Evolutionary conservation across 495 filamentous ascomycete species (phyloP), one percentile per base, ranked within the genome.

Genomic region (Penicillium salamii): DNA sequence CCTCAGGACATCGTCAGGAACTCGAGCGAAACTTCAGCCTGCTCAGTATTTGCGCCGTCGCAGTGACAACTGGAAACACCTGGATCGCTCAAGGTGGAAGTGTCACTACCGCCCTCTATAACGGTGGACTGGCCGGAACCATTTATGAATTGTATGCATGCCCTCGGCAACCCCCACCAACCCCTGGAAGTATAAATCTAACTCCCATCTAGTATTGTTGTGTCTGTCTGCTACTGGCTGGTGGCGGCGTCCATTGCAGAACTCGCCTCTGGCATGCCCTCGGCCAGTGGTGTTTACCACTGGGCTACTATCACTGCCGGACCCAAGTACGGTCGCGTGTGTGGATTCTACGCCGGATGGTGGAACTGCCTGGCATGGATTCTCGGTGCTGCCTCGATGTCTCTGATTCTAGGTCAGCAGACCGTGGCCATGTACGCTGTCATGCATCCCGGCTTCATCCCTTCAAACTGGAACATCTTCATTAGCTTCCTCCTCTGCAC

Each of bases 301-400:
- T 93, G 88, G 88, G 87, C 88, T 4, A 83, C 84, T 0, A 77
- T 91, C 13, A 88, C 88, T 0, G 82, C 80, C 5, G 87, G 87
- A 8, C 33, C 13, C 2, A 79, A 71, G 37, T 86, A 83, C 63
- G 89, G 89, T 24, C 79, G 87, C 12, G 61, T 79, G 2, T 70
- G 81, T 36, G 88, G 89, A 20, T 95, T 83, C 67, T 92, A 89
- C 54, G 84, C 88, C 0, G 90, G 89, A 7, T 89, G 79, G 68
- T 81, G 86, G 72, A 95, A 95, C 59, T 86, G 83, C 58, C 79
- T 89, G 46, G 90, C 84, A n/a, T 91, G 88, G 88, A 59, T 78
- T 21, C 56, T 79, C 11, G 75, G 66, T 62, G 87, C 68, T 58
- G 83, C 88, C 11, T 84, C 87, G 1, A 83, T 90, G 51, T 71